These are phyloP conservation scores for Isatis tinctoria DNA, from an alignment of 345 rosid genomes.

Conservation along the genomic window DNA sequence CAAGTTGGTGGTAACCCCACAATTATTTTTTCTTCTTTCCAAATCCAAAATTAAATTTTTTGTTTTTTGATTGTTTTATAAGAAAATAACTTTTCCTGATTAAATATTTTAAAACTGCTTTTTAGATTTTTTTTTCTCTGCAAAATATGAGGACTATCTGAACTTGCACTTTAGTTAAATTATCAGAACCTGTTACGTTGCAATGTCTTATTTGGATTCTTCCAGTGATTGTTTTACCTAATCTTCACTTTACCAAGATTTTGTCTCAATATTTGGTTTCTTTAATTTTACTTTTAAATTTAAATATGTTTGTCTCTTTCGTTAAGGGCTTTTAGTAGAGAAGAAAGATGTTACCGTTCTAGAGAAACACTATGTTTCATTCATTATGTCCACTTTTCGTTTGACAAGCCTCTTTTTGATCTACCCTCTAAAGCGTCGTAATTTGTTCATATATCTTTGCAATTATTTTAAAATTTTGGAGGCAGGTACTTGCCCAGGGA, in stretches of 20 bases:
- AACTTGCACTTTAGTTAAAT: neutral
- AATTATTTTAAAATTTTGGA: neutral
- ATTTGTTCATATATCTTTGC: neutral
- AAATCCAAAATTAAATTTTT: too few relatives aligned
- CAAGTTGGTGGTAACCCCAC: neutral
- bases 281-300: constrained; percentile 1
- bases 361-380: constrained; percentile 3
- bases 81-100: neutral
- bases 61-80: neutral
- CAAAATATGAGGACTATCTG: neutral
- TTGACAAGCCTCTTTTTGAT: constrained; percentile 3
- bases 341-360: constrained; percentile 26
- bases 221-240: constrained; percentile 26
- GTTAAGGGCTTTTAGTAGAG: neutral
- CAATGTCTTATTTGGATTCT: constrained; percentile 9
- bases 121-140: neutral
- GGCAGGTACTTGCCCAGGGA: neutral
- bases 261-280: constrained; percentile 13
- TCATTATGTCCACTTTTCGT: neutral
- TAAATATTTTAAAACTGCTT: neutral
- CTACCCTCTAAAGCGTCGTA: neutral
- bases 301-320: constrained; percentile 8
- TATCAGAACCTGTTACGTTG: neutral
- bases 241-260: constrained; percentile 21
- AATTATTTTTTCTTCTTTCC: neutral